These are phyloP conservation scores for Aspergillus novofumigatus DNA, from an alignment of 2,329 filamentous ascomycete genomes.

Conservation along the genomic window DNA sequence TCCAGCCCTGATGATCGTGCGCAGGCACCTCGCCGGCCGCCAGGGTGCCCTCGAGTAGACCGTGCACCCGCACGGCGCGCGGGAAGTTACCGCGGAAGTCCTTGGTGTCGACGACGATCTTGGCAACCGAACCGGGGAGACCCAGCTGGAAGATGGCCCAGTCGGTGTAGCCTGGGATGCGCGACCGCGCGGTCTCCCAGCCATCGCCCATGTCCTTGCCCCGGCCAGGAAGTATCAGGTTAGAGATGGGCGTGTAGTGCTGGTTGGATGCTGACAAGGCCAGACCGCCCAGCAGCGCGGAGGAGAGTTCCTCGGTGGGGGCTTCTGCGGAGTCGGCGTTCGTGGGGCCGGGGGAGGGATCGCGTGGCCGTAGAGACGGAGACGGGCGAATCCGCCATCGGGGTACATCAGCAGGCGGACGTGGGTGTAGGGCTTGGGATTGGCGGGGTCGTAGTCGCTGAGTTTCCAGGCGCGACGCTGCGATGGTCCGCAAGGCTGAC, in stretches of 20 bases:
- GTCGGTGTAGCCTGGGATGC: slow-evolving; percentile 38
- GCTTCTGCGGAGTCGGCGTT: neutral
- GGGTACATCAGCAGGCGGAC: slow-evolving; percentile 44
- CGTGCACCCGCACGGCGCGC: slow-evolving; percentile 37
- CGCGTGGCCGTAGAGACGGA: slow-evolving; percentile 41
- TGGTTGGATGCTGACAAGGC: slow-evolving; percentile 39
- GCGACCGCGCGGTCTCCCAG: slow-evolving; percentile 41
- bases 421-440: slow-evolving; percentile 38
- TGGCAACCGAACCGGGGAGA: slow-evolving; percentile 34
- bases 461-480: slow-evolving; percentile 42
- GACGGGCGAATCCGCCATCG: slow-evolving; percentile 42
- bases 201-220: slow-evolving; percentile 45
- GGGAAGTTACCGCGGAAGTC: slow-evolving; percentile 46
- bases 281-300: slow-evolving; percentile 39
- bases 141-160: slow-evolving; percentile 41
- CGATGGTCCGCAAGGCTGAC: slow-evolving; percentile 37
- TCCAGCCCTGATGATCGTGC: slow-evolving; percentile 34
- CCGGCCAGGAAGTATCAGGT: slow-evolving; percentile 40
- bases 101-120: slow-evolving; percentile 42
- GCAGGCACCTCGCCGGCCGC: slow-evolving; percentile 25
- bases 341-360: slow-evolving; percentile 28
- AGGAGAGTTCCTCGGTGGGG: slow-evolving; percentile 37
- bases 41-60: slow-evolving; percentile 19
- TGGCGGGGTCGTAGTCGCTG: slow-evolving; percentile 16
- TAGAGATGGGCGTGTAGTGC: slow-evolving; percentile 39